Base-by-base conservation (phyloP, 257 asterid genomes). In the Eucommia ulmoides region DNA sequence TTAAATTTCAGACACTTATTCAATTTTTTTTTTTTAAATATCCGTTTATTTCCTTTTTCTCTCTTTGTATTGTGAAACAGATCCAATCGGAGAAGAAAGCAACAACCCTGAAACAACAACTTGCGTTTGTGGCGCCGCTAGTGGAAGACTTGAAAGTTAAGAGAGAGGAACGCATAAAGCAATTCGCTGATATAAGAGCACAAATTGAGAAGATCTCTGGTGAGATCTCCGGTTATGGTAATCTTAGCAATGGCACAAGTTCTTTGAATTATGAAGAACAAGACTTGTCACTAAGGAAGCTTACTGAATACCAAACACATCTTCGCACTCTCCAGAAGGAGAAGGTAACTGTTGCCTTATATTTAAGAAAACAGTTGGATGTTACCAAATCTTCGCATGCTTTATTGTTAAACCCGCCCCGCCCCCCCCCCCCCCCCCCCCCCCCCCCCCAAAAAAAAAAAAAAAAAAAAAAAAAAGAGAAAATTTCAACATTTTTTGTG, bases 251-350 rank as follows among this genome's bases (percentile, higher is more conserved):
- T 68, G 68, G 78, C 24, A 19, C 75, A 51, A 65, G 45, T 62
- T 45, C 68, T 58, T 63, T 73, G 66, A 77, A 52, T 63, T 56
- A 71, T 41, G 88, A 83, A 14, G 93, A 80, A 46, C 79, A 85
- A 24, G 98, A 82, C 65, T 68, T 89, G 53, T 89, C 96, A 12
- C 51, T 75, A 44, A 80, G 96, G 68, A 89, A 85, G 78, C 86
- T 89, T 45, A 62, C 66, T 21, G 94, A 85, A 45, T 74, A 74
- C 74, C 93, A 89, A 56, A 65, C 96, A 18, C 72, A 62, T 55
- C 94, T 89, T 44, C 78, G 67, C 50, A 63, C 79, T 26, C 81
- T 89, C 24, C 94, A 89, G 67, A 89, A 76, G 64, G 98, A 82
- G 62, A 89, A 83, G 96, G 98, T 89, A 68, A 59, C 59, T 17